These are phyloP conservation scores for Parathielavia hyrcaniae DNA, from an alignment of 495 filamentous ascomycete genomes.

Conservation along the genomic window DNA sequence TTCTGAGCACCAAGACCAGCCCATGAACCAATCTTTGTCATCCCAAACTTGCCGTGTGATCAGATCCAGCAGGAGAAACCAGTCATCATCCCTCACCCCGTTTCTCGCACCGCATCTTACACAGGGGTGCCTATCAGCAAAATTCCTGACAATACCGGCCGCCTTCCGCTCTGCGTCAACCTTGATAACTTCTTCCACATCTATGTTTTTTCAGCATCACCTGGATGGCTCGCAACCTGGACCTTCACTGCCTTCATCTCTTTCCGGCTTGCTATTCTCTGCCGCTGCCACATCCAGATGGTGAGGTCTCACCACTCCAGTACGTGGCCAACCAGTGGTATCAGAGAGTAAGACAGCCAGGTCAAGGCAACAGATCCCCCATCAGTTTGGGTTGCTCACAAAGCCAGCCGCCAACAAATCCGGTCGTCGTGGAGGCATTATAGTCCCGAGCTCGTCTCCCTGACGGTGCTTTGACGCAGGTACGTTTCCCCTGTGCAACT, in stretches of 20 bases:
- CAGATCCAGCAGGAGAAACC: not conserved
- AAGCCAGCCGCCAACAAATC: constrained; percentile 1
- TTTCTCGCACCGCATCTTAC: not conserved
- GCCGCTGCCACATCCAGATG: not conserved
- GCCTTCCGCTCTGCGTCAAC: not conserved
- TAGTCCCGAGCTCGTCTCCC: not conserved
- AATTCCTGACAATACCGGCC: not conserved
- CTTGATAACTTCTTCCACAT: not conserved
- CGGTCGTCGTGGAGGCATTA: not conserved
- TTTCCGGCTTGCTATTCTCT: not conserved
- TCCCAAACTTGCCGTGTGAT: not conserved
- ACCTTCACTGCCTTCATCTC: not conserved
- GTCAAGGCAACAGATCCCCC: not conserved
- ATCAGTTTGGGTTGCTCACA: not conserved
- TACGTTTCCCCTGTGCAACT: constrained; percentile 10
- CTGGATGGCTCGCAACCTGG: not conserved
- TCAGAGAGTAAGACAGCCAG: constrained; percentile 9
- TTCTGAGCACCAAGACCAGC: not conserved
- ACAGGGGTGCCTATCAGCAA: not conserved
- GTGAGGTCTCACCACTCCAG: constrained; percentile 6
- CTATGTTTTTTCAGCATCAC: not conserved
- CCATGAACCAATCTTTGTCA: not conserved
- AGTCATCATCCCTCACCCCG: not conserved
- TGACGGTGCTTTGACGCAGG: constrained; percentile 3
- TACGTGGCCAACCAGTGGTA: constrained; percentile 2